Base-by-base conservation (phyloP, 2,329 filamentous ascomycete genomes). In the Arthroderma sp. region DNA sequence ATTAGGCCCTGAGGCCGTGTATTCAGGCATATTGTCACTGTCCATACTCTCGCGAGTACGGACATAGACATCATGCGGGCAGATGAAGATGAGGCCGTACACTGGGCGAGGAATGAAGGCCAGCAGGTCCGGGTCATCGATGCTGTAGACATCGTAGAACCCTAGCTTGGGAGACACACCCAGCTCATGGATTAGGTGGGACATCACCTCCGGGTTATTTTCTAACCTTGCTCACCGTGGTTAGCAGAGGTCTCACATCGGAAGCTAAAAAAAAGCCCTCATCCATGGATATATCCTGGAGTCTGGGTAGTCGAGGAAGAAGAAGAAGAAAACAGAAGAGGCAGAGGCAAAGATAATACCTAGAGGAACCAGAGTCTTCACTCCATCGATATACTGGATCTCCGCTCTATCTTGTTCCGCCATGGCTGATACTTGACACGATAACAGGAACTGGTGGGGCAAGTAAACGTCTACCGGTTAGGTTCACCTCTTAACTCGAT, bases 191-290 rank as follows among this genome's bases (percentile, higher is more conserved):
- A 76, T 73, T 23, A 82, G 74, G 43, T 71, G 67, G 44, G 73
- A 75, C 68, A 81, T 76, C 15, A 81, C 77, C 43, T 74, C 70
- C 3, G 80, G 79, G 63, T 81, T 81, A 69, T 81, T 81, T 61
- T 82, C 78, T 68, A 66, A 61, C 4, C 62, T 64, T 43, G 66
- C 63, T 17, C 51, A 33, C 5, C 35, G 31, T 21, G 17, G 60
- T 61, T 58, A 54, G 56, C 57, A 43, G 35, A 37, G 47, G 51
- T 37, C 56, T 6, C 56, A 15, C 25, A 31, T 9, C n/a, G 41
- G 41, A 25, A 47, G 33, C 33, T 52, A 52, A 52, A 21, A 52
- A 11, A 31, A 35, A 17, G 17, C 13, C 49, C n/a, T 35, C 37
- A 39, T 39, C 4, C 33, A 43, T 43, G 47, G 11, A 17, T 17